Percentiles rank a stretch among this genome's conserved stretches.
phyloP scores from a whole-genome alignment of 2,329 filamentous ascomycete species.

The Pseudocercospora vitis region DNA sequence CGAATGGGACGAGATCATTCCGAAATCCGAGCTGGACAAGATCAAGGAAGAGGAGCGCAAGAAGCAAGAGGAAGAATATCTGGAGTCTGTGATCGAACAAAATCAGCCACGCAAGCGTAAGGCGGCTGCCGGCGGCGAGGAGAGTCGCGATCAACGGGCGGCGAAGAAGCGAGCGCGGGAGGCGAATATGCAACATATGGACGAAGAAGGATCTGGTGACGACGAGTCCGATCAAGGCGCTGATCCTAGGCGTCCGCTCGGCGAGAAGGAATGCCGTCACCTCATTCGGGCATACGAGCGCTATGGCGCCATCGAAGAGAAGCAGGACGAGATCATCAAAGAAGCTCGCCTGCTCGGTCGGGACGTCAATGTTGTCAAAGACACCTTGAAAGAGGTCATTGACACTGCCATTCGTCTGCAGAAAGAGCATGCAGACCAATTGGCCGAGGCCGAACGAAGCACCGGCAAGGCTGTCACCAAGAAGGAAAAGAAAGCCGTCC shows the following conservation, averaged over 20 bases:
- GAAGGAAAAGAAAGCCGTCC: slow-evolving; percentile 94
- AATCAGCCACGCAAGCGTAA: slow-evolving; percentile 77
- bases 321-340: slow-evolving; percentile 79
- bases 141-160: slow-evolving; percentile 62
- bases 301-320: slow-evolving; percentile 86
- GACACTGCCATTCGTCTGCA: slow-evolving; percentile 69
- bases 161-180: slow-evolving; percentile 68
- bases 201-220: slow-evolving; percentile 56
- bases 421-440: slow-evolving; percentile 67
- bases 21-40: slow-evolving; percentile 82
- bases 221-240: slow-evolving; percentile 54
- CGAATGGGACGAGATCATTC: slow-evolving; percentile 98
- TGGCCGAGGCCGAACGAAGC: slow-evolving; percentile 65
- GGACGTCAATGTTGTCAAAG: slow-evolving; percentile 75
- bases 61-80: slow-evolving; percentile 77
- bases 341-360: slow-evolving; percentile 83
- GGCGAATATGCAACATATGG: slow-evolving; percentile 59
- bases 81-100: slow-evolving; percentile 78
- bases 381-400: slow-evolving; percentile 74
- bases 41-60: slow-evolving; percentile 71
- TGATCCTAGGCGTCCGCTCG: slow-evolving; percentile 86
- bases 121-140: slow-evolving; percentile 57
- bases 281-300: slow-evolving; percentile 87
- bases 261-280: slow-evolving; percentile 89
- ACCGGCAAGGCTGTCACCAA: slow-evolving; percentile 82